Evolutionary conservation across 2,329 filamentous ascomycete genomes (phyloP).

Genomic region (Pyricularia grisea): DNA sequence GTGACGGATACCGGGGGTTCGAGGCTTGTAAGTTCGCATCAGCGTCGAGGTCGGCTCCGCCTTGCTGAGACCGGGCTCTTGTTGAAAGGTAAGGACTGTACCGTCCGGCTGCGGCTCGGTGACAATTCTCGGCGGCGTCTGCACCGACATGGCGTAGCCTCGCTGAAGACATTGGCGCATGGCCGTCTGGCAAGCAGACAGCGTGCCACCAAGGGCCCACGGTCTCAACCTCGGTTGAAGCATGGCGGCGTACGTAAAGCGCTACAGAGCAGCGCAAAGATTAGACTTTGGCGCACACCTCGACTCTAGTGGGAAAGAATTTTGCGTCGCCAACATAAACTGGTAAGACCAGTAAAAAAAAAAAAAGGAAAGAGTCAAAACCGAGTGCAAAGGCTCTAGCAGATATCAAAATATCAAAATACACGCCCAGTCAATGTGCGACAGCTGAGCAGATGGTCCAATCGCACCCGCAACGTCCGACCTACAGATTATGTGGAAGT

Average conservation of each 20-base stretch:
- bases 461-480: not conserved
- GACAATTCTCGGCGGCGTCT: conserved; percentile 4
- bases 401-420: not conserved
- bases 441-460: not conserved
- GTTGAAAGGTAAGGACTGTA: conserved; percentile 7
- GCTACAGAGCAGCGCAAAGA: not conserved
- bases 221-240: conserved; percentile 56
- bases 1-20: conserved; percentile 88
- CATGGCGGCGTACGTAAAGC: conserved; percentile 34
- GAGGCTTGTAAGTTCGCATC: conserved; percentile 83
- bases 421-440: not conserved
- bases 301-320: not conserved
- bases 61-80: conserved; percentile 4
- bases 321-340: not conserved
- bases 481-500: not conserved
- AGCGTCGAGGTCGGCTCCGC: conserved; percentile 29
- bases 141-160: conserved; percentile 13
- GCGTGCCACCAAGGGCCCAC: conserved; percentile 17
- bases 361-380: not conserved
- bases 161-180: conserved; percentile 1
- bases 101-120: conserved; percentile 5
- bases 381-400: not conserved
- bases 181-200: conserved; percentile 10
- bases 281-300: not conserved
- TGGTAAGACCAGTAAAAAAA: not conserved